Evolutionary conservation across 176 grass and related monocot genomes (phyloP).

Genomic region (Tillandsia leiboldiana): DNA sequence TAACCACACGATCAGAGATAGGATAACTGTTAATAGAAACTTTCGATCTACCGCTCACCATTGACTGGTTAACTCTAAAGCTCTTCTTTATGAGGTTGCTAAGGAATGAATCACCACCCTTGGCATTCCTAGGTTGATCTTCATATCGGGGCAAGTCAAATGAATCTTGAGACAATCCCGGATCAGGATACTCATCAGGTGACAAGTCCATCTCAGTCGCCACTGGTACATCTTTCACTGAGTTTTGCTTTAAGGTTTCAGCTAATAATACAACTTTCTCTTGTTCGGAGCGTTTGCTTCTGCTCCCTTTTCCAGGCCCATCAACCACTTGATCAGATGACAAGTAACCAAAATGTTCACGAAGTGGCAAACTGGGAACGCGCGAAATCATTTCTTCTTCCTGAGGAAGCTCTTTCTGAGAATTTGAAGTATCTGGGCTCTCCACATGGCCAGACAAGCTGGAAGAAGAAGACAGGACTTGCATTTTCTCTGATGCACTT

Average conservation of each 20-base stretch:
- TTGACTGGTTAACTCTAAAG: constrained; percentile 50
- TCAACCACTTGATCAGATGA: constrained; percentile 24
- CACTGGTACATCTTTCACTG: constrained; percentile 60
- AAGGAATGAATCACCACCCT: constrained; percentile 61
- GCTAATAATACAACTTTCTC: constrained; percentile 53
- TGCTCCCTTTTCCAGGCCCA: constrained; percentile 52
- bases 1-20: constrained; percentile 49
- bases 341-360: constrained; percentile 34
- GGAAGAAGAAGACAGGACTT: constrained; percentile 40
- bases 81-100: constrained; percentile 82
- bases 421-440: constrained; percentile 40
- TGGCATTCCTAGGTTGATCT: constrained; percentile 25
- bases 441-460: constrained; percentile 52
- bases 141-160: constrained; percentile 28
- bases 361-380: constrained; percentile 45
- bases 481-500: constrained; percentile 41
- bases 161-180: constrained; percentile 35
- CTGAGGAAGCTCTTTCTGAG: constrained; percentile 32
- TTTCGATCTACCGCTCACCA: constrained; percentile 32
- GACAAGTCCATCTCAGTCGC: constrained; percentile 52
- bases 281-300: constrained; percentile 62
- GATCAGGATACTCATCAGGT: constrained; percentile 37
- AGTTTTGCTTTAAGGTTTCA: constrained; percentile 61
- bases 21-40: constrained; percentile 76
- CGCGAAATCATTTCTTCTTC: constrained; percentile 43